These are phyloP conservation scores for Aspergillus biplanus DNA, from an alignment of 495 filamentous ascomycete genomes.

Conservation along the genomic window DNA sequence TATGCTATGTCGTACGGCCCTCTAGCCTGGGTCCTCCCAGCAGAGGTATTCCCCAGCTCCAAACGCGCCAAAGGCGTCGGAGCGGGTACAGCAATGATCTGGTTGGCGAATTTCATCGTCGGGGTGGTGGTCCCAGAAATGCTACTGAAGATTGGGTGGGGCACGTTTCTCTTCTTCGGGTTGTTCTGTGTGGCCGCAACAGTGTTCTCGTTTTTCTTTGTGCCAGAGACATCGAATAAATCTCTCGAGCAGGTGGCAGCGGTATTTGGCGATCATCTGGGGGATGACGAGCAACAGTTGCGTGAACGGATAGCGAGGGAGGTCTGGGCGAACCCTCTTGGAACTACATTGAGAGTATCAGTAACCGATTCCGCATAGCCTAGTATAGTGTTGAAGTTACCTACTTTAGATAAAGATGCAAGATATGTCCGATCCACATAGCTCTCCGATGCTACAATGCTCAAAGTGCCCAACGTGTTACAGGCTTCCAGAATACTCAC, in stretches of 20 bases:
- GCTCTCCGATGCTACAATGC: no score
- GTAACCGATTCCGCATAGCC: no score
- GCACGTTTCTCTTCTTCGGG: neutral
- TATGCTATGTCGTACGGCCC: constrained; percentile 28
- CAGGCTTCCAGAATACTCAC: no score
- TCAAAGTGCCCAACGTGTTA: no score
- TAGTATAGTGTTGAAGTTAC: no score
- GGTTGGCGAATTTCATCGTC: neutral
- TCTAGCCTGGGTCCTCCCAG: constrained; percentile 28
- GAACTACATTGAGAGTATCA: no score
- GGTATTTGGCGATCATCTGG: neutral
- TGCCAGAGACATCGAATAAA: constrained; percentile 22
- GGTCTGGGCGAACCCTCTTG: no score
- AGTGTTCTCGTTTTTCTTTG: constrained; percentile 23
- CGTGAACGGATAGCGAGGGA: no score
- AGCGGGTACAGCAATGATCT: constrained; percentile 24
- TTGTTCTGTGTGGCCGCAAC: neutral
- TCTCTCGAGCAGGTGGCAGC: constrained; percentile 23
- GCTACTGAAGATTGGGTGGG: neutral
- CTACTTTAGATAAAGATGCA: no score
- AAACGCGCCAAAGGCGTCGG: constrained; percentile 28
- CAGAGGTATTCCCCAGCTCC: constrained; percentile 29
- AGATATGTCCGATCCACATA: no score
- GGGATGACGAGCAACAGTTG: neutral
- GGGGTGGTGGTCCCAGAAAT: neutral